Evolutionary conservation across 768 basidiomycete species (phyloP).

Genomic region (Hydnum rufescens): DNA sequence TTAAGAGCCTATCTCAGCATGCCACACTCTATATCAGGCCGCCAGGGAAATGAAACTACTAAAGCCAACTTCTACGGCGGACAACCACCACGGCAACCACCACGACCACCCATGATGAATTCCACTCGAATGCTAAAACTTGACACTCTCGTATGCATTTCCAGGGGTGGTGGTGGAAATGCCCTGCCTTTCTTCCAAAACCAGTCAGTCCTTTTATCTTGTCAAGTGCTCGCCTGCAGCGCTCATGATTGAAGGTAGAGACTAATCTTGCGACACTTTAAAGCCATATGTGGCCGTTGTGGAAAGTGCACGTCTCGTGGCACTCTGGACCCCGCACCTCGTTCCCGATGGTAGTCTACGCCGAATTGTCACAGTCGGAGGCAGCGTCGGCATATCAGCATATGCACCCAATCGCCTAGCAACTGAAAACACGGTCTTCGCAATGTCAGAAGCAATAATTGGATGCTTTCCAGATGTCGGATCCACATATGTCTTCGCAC

Average conservation of each 20-base stretch:
- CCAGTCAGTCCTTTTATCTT: slow-evolving; percentile 33
- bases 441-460: slow-evolving; percentile 95
- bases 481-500: slow-evolving; percentile 70
- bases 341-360: slow-evolving; percentile 17
- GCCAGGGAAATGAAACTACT: too few relatives aligned
- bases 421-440: slow-evolving; percentile 77
- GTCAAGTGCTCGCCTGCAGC: too few relatives aligned
- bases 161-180: too few relatives aligned
- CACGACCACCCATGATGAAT: too few relatives aligned
- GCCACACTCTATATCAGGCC: too few relatives aligned
- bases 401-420: slow-evolving; percentile 81
- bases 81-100: too few relatives aligned
- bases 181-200: slow-evolving; percentile 80
- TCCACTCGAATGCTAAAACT: too few relatives aligned
- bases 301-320: slow-evolving; percentile 45
- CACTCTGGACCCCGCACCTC: slow-evolving; percentile 4
- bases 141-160: too few relatives aligned
- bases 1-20: too few relatives aligned
- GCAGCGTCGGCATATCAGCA: slow-evolving; percentile 74
- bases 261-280: slow-evolving; percentile 42
- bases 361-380: slow-evolving; percentile 89
- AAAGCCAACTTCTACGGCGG: too few relatives aligned
- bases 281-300: slow-evolving; percentile 87
- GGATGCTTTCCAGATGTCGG: slow-evolving; percentile 89
- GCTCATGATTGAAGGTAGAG: slow-evolving; percentile 72